phyloP scores from a whole-genome alignment of 78 protist species.

The Protostelium mycophagum region DNA sequence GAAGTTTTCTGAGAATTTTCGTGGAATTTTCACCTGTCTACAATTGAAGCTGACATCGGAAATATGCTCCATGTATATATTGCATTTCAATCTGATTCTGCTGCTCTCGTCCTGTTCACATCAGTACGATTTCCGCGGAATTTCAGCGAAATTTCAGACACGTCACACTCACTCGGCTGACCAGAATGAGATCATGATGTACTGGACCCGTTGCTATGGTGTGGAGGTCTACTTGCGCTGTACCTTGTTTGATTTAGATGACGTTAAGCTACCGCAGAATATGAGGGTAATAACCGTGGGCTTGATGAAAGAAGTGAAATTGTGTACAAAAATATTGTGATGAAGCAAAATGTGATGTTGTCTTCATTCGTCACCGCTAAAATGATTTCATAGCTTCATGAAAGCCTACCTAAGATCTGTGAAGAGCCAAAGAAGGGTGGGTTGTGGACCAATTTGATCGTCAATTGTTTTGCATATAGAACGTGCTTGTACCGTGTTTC shows the following conservation, averaged over 20 bases:
- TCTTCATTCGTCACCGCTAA: not conserved
- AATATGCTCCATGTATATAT: not conserved
- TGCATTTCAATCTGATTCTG: not conserved
- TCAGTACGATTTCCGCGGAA: too few species aligned
- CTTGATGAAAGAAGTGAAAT: too few species aligned
- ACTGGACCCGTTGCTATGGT: not conserved
- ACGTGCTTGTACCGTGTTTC: not conserved
- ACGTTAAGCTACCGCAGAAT: too few species aligned
- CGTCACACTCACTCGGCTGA: too few species aligned
- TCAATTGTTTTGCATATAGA: not conserved
- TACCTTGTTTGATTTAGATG: not conserved
- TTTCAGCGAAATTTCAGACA: too few species aligned
- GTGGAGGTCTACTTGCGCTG: not conserved
- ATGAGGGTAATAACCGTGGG: too few species aligned
- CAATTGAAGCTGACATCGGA: not conserved
- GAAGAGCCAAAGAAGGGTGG: not conserved
- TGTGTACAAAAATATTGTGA: too few species aligned
- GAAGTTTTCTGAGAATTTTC: too few species aligned
- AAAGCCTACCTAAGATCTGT: not conserved
- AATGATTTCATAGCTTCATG: not conserved
- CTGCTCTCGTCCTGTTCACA: too few species aligned
- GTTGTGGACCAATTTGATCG: not conserved
- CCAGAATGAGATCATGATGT: not conserved
- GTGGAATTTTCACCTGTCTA: not conserved
- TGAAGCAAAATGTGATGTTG: too few species aligned